Percentiles rank a stretch among this genome's conserved stretches.
These are phyloP conservation scores for Didymosphaeria variabile DNA, from an alignment of 2,329 filamentous ascomycete species.

Conservation along the genomic window DNA sequence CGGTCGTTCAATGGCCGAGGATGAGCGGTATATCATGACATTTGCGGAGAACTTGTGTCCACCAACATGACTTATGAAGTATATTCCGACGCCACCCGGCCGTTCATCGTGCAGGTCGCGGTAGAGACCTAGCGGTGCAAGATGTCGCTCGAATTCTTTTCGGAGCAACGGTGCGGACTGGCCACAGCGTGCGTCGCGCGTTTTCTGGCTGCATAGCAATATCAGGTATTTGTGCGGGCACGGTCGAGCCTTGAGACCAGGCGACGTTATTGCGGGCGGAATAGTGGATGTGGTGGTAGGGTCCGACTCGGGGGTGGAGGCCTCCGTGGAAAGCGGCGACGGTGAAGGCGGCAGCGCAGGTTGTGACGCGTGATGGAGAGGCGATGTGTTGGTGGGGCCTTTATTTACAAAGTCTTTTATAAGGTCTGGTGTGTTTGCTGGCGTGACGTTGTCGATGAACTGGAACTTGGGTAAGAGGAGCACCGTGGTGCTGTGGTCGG, in stretches of 20 bases:
- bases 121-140: slow-evolving; percentile 83
- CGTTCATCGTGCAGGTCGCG: slow-evolving; percentile 88
- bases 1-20: slow-evolving; percentile 31
- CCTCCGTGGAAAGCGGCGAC: background rate
- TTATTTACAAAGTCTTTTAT: slow-evolving; percentile 74
- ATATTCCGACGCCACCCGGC: slow-evolving; percentile 91
- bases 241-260: slow-evolving; percentile 65
- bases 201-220: slow-evolving; percentile 91
- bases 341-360: slow-evolving; percentile 22
- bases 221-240: slow-evolving; percentile 88
- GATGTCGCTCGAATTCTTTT: slow-evolving; percentile 87
- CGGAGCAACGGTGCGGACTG: slow-evolving; percentile 91
- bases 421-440: slow-evolving; percentile 74
- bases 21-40: slow-evolving; percentile 84
- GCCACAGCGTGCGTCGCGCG: slow-evolving; percentile 93
- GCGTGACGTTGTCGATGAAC: slow-evolving; percentile 83
- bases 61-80: slow-evolving; percentile 95
- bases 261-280: slow-evolving; percentile 39
- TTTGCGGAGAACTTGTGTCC: slow-evolving; percentile 98
- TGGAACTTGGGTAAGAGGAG: slow-evolving; percentile 87
- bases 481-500: slow-evolving; percentile 73
- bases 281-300: slow-evolving; percentile 26
- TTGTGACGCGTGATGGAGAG: slow-evolving; percentile 55
- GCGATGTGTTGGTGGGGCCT: slow-evolving; percentile 76
- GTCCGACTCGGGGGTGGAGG: slow-evolving; percentile 3